A percentile compares a stretch with the other conserved stretches of the same genome.
These are phyloP conservation scores for Taxillus chinensis DNA, from an alignment of 164 flowering plant genomes.

Conservation along the genomic window DNA sequence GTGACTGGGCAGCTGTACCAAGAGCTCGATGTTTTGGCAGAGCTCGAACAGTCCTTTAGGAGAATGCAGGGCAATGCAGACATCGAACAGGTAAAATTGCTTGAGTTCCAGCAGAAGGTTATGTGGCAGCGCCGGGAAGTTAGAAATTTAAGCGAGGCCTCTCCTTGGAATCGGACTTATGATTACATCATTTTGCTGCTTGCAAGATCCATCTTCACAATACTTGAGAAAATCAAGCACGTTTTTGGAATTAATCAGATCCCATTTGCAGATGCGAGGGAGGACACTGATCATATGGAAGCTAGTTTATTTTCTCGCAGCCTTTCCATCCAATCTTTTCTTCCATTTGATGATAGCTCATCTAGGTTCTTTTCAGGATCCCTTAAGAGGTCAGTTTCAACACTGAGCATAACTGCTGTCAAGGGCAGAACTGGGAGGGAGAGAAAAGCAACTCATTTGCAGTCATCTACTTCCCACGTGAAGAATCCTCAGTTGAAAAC, in stretches of 20 bases:
- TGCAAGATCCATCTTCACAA: conserved; percentile 37
- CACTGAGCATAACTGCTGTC: conserved; percentile 11
- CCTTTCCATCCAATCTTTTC: conserved; percentile 27
- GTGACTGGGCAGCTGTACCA: conserved; percentile 36
- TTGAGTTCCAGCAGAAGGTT: conserved; percentile 54
- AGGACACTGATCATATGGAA: conserved; percentile 1
- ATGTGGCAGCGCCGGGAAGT: conserved; percentile 48
- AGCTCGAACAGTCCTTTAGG: conserved; percentile 51
- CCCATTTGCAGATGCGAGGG: conserved; percentile 9
- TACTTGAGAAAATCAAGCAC: conserved; percentile 35
- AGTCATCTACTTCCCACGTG: conserved; percentile 13
- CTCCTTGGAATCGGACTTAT: conserved; percentile 44
- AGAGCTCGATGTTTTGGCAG: conserved; percentile 53
- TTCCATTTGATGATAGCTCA: conserved; percentile 25
- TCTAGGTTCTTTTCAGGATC: conserved; percentile 21
- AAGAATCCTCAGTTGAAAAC: conserved; percentile 15
- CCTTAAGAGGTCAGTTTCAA: conserved; percentile 26
- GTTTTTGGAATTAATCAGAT: conserved; percentile 22
- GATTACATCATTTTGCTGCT: conserved; percentile 42
- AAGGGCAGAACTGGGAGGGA: conserved; percentile 13
- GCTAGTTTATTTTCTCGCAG: conserved; percentile 21
- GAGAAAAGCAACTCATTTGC: conserved; percentile 10
- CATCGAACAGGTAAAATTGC: conserved; percentile 22
- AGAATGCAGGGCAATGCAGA: conserved; percentile 34
- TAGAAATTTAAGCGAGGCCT: conserved; percentile 37